Percentiles rank a stretch among this genome's conserved stretches.
Conservation (phyloP, 192 early-diverging fungal species). For the Dissophora globulifera region DNA sequence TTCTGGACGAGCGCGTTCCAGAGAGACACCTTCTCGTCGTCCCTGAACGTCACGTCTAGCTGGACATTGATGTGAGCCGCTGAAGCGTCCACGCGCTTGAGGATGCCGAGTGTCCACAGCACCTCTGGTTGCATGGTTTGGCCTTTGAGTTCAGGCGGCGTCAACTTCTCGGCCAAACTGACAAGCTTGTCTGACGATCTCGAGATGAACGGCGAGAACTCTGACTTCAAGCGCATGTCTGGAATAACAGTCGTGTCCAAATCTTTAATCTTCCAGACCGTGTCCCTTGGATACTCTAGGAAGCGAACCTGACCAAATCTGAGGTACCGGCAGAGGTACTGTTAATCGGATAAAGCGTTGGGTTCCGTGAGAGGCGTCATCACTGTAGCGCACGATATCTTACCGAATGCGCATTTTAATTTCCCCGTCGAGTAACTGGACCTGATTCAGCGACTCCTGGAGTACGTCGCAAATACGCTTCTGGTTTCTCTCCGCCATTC, state of each 20-base stretch:
- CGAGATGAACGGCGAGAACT: slow-evolving; percentile 34
- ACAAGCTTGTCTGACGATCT: not conserved
- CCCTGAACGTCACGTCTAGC: slow-evolving; percentile 39
- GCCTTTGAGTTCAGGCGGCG: not conserved
- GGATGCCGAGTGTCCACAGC: slow-evolving; percentile 20
- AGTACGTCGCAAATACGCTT: slow-evolving; percentile 15
- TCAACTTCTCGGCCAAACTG: slow-evolving; percentile 6
- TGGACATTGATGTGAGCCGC: slow-evolving; percentile 1
- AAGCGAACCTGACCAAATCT: slow-evolving; percentile 32
- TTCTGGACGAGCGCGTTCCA: slow-evolving; percentile 41
- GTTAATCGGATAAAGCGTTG: no score
- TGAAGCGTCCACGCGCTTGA: slow-evolving; percentile 8
- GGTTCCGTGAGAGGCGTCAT: no score
- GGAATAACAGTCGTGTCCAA: slow-evolving; percentile 28
- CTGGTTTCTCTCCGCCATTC: slow-evolving; percentile 19
- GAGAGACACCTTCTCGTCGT: slow-evolving; percentile 26
- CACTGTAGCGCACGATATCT: not conserved
- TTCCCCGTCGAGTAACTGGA: slow-evolving; percentile 27
- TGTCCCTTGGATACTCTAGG: not conserved
- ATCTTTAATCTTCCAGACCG: not conserved
- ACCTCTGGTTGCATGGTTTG: not conserved
- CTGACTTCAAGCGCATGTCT: slow-evolving; percentile 10
- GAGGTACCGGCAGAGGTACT: not conserved
- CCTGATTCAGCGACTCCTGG: slow-evolving; percentile 5
- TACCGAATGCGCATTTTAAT: slow-evolving; percentile 48